Evolutionary conservation across 169 alveolate genomes (phyloP), one percentile per base, ranked within the genome.

Genomic region (Neospora caninum): DNA sequence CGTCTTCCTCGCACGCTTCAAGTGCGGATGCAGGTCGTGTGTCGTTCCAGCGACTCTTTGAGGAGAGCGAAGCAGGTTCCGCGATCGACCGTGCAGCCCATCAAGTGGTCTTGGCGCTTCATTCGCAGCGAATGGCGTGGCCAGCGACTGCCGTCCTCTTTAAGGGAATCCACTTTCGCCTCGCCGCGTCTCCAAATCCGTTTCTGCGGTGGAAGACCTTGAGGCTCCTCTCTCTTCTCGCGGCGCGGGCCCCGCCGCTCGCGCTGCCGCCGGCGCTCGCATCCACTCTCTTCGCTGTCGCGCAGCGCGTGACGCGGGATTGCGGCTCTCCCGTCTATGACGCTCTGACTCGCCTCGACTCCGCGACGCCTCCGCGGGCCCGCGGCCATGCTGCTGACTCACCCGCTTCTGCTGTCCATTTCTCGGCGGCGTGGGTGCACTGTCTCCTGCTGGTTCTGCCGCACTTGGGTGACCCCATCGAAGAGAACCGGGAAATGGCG

Each of bases 391-490:
- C 73, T 16, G 4, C 73, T 27, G 16, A 9, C 31, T 64, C 73
- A 1, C n/a, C n/a, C n/a, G 25, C 73, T 27, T 64, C 73, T 64
- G 25, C 73, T 64, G n/a, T n/a, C 27, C 64, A 7, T 53, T 18
- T 27, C 34, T 64, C 73, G 73, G 73, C 34, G 27, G 64, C 64
- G 13, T 82, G 89, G 89, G 38, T 82, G 25, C 53, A 43, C 25
- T 38, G 67, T 18, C 64, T 82, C 10, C 89, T 82, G 1, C 41
- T 82, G 18, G 39, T 41, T 18, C n/a, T 82, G 58, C 89, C 89
- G 22, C 89, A 29, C 89, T 10, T 82, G 89, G 89, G 67, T 25
- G 89, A 82, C 38, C 31, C 89, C 25, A 4, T 29, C 41, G 89
- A 13, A 13, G 89, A 42, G 6, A 36, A 29, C 41, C 89, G 89